phyloP scores from a whole-genome alignment of 768 basidiomycete genomes.

The Leccinum obscurum region DNA sequence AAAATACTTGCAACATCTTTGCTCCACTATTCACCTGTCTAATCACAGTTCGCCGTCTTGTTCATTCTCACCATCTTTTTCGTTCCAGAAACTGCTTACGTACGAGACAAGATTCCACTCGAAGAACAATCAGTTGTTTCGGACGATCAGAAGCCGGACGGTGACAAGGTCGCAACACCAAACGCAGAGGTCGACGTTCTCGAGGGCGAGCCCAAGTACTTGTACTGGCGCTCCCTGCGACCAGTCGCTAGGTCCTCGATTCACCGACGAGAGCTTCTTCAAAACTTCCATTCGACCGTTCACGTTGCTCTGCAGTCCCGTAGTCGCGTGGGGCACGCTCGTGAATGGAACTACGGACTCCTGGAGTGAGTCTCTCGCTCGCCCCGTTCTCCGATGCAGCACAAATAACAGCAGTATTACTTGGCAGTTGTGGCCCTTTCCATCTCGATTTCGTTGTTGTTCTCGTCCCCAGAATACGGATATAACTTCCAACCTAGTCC shows the following conservation, averaged over 20 bases:
- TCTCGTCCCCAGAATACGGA: not conserved
- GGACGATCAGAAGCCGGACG: too few species aligned
- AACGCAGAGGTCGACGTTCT: not conserved
- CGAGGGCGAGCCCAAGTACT: not conserved
- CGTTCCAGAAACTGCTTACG: not conserved
- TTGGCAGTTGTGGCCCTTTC: not conserved
- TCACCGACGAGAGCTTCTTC: not conserved
- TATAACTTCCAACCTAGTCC: not conserved
- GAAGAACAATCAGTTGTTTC: not conserved
- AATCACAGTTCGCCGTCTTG: not conserved
- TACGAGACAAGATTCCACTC: not conserved
- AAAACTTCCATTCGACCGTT: not conserved
- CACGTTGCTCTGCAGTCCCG: not conserved
- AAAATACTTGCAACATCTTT: not conserved
- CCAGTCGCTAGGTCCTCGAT: not conserved
- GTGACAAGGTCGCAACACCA: too few species aligned
- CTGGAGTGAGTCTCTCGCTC: not conserved
- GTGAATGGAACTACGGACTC: not conserved
- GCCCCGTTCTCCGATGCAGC: not conserved
- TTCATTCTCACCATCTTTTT: not conserved
- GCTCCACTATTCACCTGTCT: not conserved
- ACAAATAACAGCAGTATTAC: too few species aligned
- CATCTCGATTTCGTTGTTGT: not conserved
- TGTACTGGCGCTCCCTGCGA: not conserved
- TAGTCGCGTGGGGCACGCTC: not conserved